Evolutionary conservation across 768 basidiomycete species (phyloP).

Genomic region (Psilocybe sp.): DNA sequence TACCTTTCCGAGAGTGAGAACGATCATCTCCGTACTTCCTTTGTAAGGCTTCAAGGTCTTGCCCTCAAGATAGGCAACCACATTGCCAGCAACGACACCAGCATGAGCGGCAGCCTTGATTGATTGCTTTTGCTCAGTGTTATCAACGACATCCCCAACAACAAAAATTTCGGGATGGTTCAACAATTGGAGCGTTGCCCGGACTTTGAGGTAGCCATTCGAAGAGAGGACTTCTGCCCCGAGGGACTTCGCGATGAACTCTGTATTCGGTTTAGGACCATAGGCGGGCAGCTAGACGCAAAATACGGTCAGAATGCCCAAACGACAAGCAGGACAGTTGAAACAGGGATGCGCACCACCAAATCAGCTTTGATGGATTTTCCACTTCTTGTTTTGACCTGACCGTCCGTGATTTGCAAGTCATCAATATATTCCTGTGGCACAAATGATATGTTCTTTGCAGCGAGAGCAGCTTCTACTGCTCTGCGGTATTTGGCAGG

Average conservation of each 20-base stretch:
- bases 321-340: background rate
- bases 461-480: constrained; percentile 32
- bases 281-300: constrained; percentile 24
- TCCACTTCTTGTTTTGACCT: constrained; percentile 42
- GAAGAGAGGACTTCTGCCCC: constrained; percentile 27
- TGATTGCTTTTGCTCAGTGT: constrained; percentile 18
- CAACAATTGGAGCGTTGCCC: constrained; percentile 31
- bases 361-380: constrained; percentile 46
- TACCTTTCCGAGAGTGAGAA: constrained; percentile 53
- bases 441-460: constrained; percentile 43
- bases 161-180: constrained; percentile 19
- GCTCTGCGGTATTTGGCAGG: constrained; percentile 44
- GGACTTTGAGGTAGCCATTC: constrained; percentile 41
- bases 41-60: constrained; percentile 37
- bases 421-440: constrained; percentile 51
- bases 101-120: constrained; percentile 16
- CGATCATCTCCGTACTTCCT: constrained; percentile 50
- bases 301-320: background rate
- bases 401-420: constrained; percentile 32
- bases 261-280: constrained; percentile 42
- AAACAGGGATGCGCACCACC: constrained; percentile 36
- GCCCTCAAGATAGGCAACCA: constrained; percentile 13
- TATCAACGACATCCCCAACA: constrained; percentile 21
- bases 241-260: constrained; percentile 38
- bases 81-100: constrained; percentile 13